Base-by-base conservation (phyloP, 371 early-diverging fungal species). In the Dipsacomyces acuminosporus region DNA sequence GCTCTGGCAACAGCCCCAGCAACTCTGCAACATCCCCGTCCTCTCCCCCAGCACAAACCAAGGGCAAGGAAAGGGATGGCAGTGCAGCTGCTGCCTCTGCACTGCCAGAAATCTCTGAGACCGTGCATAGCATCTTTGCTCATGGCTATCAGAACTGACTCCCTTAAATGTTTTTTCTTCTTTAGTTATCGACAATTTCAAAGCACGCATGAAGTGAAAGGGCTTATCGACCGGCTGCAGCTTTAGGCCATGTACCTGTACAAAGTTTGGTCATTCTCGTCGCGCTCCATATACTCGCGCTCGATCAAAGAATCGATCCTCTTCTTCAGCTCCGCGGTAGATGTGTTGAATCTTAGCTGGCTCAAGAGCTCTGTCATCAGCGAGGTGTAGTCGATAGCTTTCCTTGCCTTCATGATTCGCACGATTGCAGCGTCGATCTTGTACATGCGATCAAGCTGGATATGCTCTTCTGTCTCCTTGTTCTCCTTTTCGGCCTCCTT, bases 381-480 rank as follows among this genome's bases (percentile, higher is more conserved):
- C 3, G 75, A 60, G 0, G 72, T 67, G 65, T 93, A 93, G 15
- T 75, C 70, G 20, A 90, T 53, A 21, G 69, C 76, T 71, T 87
- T 89, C 25, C 87, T 79, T 0, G 85, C 79, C 73, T 98, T 98
- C 91, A 96, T 87, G 44, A 96, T 84, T 34, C 97, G 80, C 6
- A 95, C 96, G 66, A 96, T 84, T 0, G 94, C 93, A 3, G 98
- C 98, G 60, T 98, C 97, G 6, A 75, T 83, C 71, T 59, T 90
- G 90, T 59, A 90, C 88, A 59, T 72, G 53, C 56, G 72, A 41
- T 76, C 72, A 6, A 56, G 48, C 26, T 72, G 74, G 17, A 72
- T 45, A 24, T 71, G 49, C 35, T 59, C 61, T 38, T 66, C 66
- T 19, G 56, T 41, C 6, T 65, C 48, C 46, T 55, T 57, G 47